A percentile compares a stretch with the other conserved stretches of the same genome.
phyloP scores from a whole-genome alignment of 1,139 yeast species.

The Yamadazyma diddensiae region DNA sequence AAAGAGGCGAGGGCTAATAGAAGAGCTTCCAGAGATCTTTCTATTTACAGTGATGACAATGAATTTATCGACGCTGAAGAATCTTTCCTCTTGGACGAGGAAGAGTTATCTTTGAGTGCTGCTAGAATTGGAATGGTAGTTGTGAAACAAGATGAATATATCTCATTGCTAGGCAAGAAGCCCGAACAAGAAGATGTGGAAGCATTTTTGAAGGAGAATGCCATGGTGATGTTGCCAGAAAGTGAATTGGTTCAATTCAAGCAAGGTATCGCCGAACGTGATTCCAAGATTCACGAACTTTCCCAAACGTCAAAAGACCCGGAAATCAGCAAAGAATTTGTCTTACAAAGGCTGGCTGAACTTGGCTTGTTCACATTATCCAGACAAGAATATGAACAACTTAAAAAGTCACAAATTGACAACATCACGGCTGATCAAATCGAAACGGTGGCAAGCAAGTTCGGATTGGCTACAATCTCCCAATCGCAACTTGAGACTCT shows the following conservation, averaged over 20 bases:
- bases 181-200: conserved; percentile 16
- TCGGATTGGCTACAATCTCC: conserved; percentile 42
- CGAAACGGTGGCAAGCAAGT: conserved; percentile 12
- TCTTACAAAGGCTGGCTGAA: conserved; percentile 39
- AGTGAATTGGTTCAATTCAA: conserved; percentile 27
- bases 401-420: conserved; percentile 19
- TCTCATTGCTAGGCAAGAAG: conserved; percentile 12
- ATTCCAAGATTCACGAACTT: conserved; percentile 27
- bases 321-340: conserved; percentile 21
- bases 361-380: conserved; percentile 31
- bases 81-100: conserved; percentile 27
- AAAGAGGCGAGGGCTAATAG: conserved; percentile 13
- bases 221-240: conserved; percentile 21
- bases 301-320: conserved; percentile 16
- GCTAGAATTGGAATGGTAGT: conserved; percentile 37
- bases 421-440: conserved; percentile 17
- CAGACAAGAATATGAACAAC: conserved; percentile 28
- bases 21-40: conserved; percentile 15
- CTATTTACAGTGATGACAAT: conserved; percentile 15
- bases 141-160: conserved; percentile 22
- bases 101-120: conserved; percentile 29
- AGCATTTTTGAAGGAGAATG: conserved; percentile 15
- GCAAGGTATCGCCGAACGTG: conserved; percentile 33
- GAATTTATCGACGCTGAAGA: conserved; percentile 36
- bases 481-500: conserved; percentile 29